Evolutionary conservation across 257 asterid genomes (phyloP).

Genomic region (Salvia hispanica): DNA sequence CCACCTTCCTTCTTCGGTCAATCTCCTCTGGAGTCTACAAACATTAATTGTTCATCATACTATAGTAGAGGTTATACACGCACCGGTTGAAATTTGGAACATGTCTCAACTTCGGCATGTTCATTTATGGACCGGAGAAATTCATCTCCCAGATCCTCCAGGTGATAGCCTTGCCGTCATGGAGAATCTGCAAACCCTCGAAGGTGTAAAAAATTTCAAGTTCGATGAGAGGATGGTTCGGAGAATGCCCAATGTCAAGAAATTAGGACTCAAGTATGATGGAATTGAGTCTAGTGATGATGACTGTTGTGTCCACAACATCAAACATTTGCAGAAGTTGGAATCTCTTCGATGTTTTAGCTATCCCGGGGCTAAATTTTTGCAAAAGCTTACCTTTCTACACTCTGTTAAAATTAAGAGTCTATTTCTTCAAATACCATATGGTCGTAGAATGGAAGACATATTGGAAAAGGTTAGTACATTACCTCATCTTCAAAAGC

Average conservation of each 20-base stretch:
- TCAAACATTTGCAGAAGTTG: too few relatives aligned
- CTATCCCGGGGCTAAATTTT: too few relatives aligned
- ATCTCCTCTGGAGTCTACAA: neutral
- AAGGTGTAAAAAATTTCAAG: neutral
- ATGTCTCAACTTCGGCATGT: too few relatives aligned
- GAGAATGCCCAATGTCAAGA: neutral
- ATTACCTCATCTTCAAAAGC: too few relatives aligned
- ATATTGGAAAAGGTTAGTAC: neutral
- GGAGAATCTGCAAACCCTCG: neutral
- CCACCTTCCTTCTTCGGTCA: too few relatives aligned
- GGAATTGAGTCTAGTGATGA: neutral
- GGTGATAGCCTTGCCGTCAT: neutral
- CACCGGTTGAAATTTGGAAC: slow-evolving; percentile 13
- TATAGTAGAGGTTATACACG: neutral
- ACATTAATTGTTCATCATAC: neutral
- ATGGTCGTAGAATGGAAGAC: neutral
- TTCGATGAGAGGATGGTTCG: neutral
- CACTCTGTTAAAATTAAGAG: neutral
- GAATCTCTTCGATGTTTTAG: too few relatives aligned
- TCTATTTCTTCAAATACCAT: too few relatives aligned
- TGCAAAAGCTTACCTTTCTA: neutral
- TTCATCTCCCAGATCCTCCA: neutral
- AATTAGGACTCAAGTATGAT: neutral
- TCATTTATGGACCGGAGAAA: too few relatives aligned
- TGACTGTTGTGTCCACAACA: too few relatives aligned